Evolutionary conservation across 768 basidiomycete genomes (phyloP).

Genomic region (Leccinum subtestaceum): DNA sequence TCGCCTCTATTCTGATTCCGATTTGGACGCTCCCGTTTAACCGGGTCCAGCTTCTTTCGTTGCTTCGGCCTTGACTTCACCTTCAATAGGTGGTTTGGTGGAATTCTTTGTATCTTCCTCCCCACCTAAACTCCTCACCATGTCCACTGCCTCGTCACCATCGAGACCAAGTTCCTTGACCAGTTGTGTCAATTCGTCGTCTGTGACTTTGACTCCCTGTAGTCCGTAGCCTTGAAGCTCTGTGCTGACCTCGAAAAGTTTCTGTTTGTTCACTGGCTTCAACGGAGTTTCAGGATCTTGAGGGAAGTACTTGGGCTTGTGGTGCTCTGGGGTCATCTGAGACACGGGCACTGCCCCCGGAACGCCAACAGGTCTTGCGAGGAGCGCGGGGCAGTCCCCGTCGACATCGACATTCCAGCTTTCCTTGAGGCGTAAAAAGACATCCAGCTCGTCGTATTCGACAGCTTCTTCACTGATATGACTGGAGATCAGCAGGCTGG

Average conservation of each 20-base stretch:
- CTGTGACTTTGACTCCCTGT: conserved; percentile 73
- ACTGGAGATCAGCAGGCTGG: conserved; percentile 8
- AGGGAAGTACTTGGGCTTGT: conserved; percentile 57
- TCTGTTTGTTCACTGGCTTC: conserved; percentile 56
- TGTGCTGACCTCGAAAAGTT: conserved; percentile 62
- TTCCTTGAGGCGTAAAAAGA: conserved; percentile 72
- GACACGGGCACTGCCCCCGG: conserved; percentile 73
- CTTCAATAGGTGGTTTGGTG: conserved; percentile 9
- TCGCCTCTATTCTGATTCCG: conserved; percentile 4
- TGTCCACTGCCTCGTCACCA: conserved; percentile 72
- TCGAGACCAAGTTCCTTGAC: conserved; percentile 74
- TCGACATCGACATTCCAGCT: conserved; percentile 58
- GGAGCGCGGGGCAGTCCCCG: conserved; percentile 54
- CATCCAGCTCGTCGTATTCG: conserved; percentile 69
- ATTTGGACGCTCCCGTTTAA: conserved; percentile 1
- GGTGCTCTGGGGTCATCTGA: conserved; percentile 77
- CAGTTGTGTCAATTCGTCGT: conserved; percentile 68
- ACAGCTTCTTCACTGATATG: conserved; percentile 74
- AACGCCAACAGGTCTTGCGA: conserved; percentile 67
- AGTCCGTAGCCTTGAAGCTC: conserved; percentile 69
- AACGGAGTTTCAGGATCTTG: conserved; percentile 42
- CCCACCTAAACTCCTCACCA: conserved; percentile 61
- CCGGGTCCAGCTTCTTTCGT: neutral
- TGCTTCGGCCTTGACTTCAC: conserved; percentile 7
- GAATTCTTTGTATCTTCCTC: conserved; percentile 13